phyloP scores from a whole-genome alignment of 805 yeast species.

The Suhomyces prunicola region DNA sequence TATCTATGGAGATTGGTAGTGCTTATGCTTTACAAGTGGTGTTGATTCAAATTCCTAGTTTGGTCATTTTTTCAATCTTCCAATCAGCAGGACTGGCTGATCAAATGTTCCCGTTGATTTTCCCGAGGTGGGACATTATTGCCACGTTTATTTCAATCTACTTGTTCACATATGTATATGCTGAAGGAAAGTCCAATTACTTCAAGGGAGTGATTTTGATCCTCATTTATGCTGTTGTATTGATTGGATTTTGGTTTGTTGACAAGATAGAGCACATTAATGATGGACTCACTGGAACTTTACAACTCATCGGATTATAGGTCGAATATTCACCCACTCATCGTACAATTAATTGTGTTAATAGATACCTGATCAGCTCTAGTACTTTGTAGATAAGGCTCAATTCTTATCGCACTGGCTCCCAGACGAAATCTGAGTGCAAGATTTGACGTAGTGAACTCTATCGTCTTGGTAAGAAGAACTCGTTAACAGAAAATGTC shows the following conservation, averaged over 20 bases:
- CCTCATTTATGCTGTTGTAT: slow-evolving; percentile 68
- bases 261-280: slow-evolving; percentile 34
- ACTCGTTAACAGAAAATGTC: no score
- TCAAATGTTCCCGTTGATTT: slow-evolving; percentile 74
- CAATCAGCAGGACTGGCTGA: slow-evolving; percentile 39
- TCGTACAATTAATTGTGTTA: background rate
- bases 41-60: slow-evolving; percentile 85
- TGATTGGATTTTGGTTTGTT: slow-evolving; percentile 77
- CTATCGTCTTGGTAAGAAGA: no score
- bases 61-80: slow-evolving; percentile 69
- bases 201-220: slow-evolving; percentile 91
- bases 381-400: no score
- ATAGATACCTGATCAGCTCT: background rate
- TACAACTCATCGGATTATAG: background rate
- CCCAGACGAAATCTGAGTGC: no score
- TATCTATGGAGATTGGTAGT: slow-evolving; percentile 96
- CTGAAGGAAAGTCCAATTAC: slow-evolving; percentile 95
- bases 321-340: background rate
- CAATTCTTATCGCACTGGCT: no score
- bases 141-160: slow-evolving; percentile 84
- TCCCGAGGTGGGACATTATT: slow-evolving; percentile 93
- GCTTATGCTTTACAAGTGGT: slow-evolving; percentile 97
- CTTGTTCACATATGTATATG: slow-evolving; percentile 87
- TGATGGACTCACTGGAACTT: slow-evolving; percentile 15
- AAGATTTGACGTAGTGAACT: no score